These are phyloP conservation scores for Lithospermum erythrorhizon DNA, from an alignment of 257 asterid species.

Conservation along the genomic window DNA sequence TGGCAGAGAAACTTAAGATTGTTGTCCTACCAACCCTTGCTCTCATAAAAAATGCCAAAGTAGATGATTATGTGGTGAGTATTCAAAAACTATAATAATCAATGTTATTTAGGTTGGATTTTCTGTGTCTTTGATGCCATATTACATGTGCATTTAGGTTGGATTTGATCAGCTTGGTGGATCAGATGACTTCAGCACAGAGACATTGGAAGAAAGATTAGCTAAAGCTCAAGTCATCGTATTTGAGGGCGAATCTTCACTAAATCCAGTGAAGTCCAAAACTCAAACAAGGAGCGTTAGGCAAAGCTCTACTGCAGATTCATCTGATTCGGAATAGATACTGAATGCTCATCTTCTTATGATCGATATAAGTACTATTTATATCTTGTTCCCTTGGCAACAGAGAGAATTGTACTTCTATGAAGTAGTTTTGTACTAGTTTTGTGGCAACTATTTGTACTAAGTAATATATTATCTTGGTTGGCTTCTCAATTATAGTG, in stretches of 20 bases:
- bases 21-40: conserved; percentile 92
- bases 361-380: too few species aligned
- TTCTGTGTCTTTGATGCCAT: conserved; percentile 6
- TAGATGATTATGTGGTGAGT: conserved; percentile 88
- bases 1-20: conserved; percentile 82
- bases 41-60: conserved; percentile 81
- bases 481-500: too few species aligned
- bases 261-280: conserved; percentile 39
- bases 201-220: conserved; percentile 84
- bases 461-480: too few species aligned
- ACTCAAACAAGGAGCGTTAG: conserved; percentile 56
- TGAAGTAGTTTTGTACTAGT: too few species aligned
- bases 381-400: background rate
- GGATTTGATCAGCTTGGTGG: conserved; percentile 98
- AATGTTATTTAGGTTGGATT: background rate
- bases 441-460: too few species aligned
- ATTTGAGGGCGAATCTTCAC: conserved; percentile 68
- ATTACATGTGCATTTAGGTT: conserved; percentile 34
- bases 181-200: conserved; percentile 80
- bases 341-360: background rate
- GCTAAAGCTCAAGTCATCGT: conserved; percentile 64
- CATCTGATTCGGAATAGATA: conserved; percentile 70
- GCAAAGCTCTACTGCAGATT: conserved; percentile 54
- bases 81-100: conserved; percentile 1
- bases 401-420: too few species aligned